phyloP scores from a whole-genome alignment of 495 filamentous ascomycete genomes.

The Lindgomyces ingoldianus region DNA sequence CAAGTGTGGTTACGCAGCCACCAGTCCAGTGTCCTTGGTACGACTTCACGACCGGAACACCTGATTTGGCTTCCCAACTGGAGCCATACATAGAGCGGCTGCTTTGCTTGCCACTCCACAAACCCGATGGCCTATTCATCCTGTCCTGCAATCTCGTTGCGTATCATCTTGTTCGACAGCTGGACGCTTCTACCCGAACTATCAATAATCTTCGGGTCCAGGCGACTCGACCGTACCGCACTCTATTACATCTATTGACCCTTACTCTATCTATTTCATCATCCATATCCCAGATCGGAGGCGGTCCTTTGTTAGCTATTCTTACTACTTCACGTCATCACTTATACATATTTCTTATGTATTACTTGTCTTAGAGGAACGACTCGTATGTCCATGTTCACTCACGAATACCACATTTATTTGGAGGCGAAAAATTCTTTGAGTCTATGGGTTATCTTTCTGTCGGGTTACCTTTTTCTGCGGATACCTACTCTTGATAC shows the following conservation, averaged over 20 bases:
- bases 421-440: not conserved
- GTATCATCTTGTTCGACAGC: constrained; percentile 16
- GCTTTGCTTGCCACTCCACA: constrained; percentile 2
- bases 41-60: constrained; percentile 12
- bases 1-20: constrained; percentile 25
- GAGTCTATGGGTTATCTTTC: constrained; percentile 10
- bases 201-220: constrained; percentile 24
- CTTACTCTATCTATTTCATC: not conserved
- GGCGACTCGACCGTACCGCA: constrained; percentile 28
- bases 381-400: constrained; percentile 15
- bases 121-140: not conserved
- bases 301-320: not conserved
- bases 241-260: not conserved
- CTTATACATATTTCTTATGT: constrained; percentile 14
- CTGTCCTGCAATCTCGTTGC: not conserved
- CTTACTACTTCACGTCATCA: not conserved
- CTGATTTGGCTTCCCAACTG: constrained; percentile 9
- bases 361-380: constrained; percentile 21
- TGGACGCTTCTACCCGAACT: not conserved
- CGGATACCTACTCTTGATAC: constrained; percentile 16
- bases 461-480: too few species aligned
- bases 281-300: not conserved
- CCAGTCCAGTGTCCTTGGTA: constrained; percentile 7
- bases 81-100: constrained; percentile 25
- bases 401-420: constrained; percentile 26